Evolutionary conservation across 2,329 filamentous ascomycete genomes (phyloP).

Genomic region (Dactylellina haptotyla): DNA sequence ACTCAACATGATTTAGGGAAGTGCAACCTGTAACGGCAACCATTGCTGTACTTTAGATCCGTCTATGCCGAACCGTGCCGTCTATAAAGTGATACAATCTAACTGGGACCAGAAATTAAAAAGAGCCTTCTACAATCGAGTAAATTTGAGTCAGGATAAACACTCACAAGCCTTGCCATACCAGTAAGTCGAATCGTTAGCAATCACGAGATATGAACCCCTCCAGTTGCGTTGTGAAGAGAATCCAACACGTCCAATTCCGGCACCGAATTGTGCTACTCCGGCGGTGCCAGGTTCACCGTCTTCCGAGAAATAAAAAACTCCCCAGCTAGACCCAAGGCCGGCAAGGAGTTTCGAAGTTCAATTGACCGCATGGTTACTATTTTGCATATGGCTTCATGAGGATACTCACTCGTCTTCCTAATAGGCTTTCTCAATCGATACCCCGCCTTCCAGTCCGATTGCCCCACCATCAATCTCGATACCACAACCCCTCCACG

Average conservation of each 20-base stretch:
- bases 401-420: constrained; percentile 46
- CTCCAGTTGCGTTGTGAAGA: neutral
- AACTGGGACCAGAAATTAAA: too few species aligned
- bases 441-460: neutral
- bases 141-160: too few species aligned
- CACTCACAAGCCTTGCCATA: too few species aligned
- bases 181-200: too few species aligned
- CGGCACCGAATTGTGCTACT: neutral
- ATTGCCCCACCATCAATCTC: constrained; percentile 19
- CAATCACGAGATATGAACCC: neutral
- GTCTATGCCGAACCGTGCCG: neutral
- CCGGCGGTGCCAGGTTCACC: neutral
- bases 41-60: too few species aligned
- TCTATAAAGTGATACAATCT: too few species aligned
- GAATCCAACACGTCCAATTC: constrained; percentile 22
- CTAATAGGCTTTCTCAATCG: constrained; percentile 13
- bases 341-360: too few species aligned
- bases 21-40: neutral
- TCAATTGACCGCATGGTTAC: neutral
- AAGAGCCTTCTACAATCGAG: too few species aligned
- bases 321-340: too few species aligned
- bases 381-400: constrained; percentile 33
- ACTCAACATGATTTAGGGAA: constrained; percentile 6
- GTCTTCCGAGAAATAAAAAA: neutral
- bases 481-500: constrained; percentile 10